These are phyloP conservation scores for Ehretia macrophylla DNA, from an alignment of 257 asterid species.

Conservation along the genomic window DNA sequence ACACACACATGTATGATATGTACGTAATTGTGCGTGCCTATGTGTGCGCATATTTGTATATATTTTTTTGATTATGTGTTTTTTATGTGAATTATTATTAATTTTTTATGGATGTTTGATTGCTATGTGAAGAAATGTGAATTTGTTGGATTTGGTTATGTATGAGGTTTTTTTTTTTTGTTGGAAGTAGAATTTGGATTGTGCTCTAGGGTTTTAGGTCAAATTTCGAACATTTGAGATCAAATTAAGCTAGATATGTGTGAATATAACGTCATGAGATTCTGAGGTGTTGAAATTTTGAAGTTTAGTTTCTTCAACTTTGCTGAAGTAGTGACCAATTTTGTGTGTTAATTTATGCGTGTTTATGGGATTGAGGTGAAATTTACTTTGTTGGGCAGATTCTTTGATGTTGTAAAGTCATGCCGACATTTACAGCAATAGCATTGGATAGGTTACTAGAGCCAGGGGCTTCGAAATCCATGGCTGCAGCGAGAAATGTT, in stretches of 20 bases:
- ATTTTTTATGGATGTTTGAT: background rate
- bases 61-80: too few species aligned
- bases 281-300: background rate
- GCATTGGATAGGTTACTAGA: conserved; percentile 80
- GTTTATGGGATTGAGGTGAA: too few species aligned
- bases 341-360: background rate
- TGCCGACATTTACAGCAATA: conserved; percentile 83
- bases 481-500: conserved; percentile 27
- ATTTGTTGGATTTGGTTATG: background rate
- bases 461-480: conserved; percentile 53
- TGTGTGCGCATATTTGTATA: too few species aligned
- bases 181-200: too few species aligned
- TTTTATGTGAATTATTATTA: background rate
- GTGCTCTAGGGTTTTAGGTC: background rate
- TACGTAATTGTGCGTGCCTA: too few species aligned
- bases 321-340: too few species aligned
- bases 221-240: background rate
- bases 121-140: background rate
- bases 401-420: conserved; percentile 49
- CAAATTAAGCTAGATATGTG: background rate
- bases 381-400: conserved; percentile 30
- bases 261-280: background rate
- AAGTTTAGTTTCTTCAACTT: too few species aligned
- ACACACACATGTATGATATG: background rate
- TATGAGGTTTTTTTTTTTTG: background rate